Percentiles rank a stretch among this genome's conserved stretches.
These are phyloP conservation scores for Aspergillus cejpii DNA, from an alignment of 2,329 filamentous ascomycete species.

Conservation along the genomic window DNA sequence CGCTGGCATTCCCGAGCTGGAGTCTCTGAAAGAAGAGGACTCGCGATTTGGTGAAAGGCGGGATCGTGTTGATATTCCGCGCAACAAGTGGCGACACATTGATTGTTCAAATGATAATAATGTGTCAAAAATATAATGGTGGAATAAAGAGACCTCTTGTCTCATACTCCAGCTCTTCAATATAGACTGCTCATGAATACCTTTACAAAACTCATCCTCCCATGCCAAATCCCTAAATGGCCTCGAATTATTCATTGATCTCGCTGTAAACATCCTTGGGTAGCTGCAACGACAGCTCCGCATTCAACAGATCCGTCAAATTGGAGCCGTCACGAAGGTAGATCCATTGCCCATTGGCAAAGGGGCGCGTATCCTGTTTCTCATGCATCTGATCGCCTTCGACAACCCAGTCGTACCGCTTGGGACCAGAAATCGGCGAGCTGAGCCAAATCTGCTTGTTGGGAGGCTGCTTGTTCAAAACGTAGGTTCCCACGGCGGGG, in stretches of 20 bases:
- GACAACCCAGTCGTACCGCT: conserved; percentile 86
- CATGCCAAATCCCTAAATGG: not conserved
- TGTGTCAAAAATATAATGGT: too few relatives aligned
- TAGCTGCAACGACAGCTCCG: conserved; percentile 67
- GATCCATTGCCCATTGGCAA: conserved; percentile 65
- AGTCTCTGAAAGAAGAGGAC: too few relatives aligned
- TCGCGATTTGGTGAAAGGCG: too few relatives aligned
- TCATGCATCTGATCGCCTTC: conserved; percentile 62
- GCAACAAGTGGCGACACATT: conserved; percentile 4
- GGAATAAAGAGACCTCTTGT: too few relatives aligned
- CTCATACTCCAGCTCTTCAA: too few relatives aligned
- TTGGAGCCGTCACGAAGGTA: conserved; percentile 78
- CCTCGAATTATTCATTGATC: conserved; percentile 15
- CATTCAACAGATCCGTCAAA: conserved; percentile 63
- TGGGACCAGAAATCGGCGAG: conserved; percentile 82
- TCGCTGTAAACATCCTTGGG: conserved; percentile 34
- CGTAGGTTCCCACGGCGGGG: conserved; percentile 68
- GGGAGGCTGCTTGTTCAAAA: conserved; percentile 96
- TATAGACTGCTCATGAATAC: too few relatives aligned
- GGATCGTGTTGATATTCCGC: conserved; percentile 5
- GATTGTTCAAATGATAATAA: too few relatives aligned
- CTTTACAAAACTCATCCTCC: not conserved
- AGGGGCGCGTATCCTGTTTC: conserved; percentile 62
- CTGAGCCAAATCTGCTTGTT: conserved; percentile 98
- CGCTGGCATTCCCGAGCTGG: too few relatives aligned